Base-by-base conservation (phyloP, 331 rosid genomes). In the Erythrophleum ivorense region DNA sequence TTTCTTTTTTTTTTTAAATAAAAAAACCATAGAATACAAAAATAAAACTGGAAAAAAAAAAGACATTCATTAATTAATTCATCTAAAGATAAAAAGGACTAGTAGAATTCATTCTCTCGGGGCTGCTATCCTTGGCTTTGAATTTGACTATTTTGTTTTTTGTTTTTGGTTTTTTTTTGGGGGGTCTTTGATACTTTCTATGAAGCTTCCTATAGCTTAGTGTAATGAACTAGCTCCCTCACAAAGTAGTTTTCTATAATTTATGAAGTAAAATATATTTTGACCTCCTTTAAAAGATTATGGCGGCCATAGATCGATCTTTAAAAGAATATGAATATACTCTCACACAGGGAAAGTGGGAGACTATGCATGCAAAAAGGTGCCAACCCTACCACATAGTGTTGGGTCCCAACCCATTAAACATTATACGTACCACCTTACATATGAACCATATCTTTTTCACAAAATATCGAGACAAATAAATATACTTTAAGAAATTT, bases 71-170 rank as follows among this genome's bases (percentile, higher is more conserved):
- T 34, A 59, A 4, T 21, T 21, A 3, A 59, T 19, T 24, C 7
- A 14, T 16, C 48, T 38, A 36, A 34, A 38, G 45, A 66, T 16
- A 38, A 6, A 66, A 66, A 38, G 12, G 4, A 64, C 48, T 3
- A 63, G 4, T 36, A 66, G 14, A 38, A 65, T 65, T 40, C 31
- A 3, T 3, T 67, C 52, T 67, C 9, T 16, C n/a, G 33, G 52
- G 71, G 24, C 71, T 65, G 48, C 71, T 36, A 14, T 63, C 43
- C 69, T 14, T 14, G 43, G n/a, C 69, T 63, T 63, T 63, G 19
- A 13, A 9, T 62, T 62, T 62, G 19, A 31, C 43, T 8, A 2
- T 14, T 14, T 10, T 31, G 13, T 14, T 33, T 2, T 4, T 3
- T 29, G 9, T 21, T 1, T 24, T 24, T 24, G 29, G 0, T 24